Conservation (phyloP, 1,284 basidiomycete genomes). For the Melampsora larici-populina region DNA sequence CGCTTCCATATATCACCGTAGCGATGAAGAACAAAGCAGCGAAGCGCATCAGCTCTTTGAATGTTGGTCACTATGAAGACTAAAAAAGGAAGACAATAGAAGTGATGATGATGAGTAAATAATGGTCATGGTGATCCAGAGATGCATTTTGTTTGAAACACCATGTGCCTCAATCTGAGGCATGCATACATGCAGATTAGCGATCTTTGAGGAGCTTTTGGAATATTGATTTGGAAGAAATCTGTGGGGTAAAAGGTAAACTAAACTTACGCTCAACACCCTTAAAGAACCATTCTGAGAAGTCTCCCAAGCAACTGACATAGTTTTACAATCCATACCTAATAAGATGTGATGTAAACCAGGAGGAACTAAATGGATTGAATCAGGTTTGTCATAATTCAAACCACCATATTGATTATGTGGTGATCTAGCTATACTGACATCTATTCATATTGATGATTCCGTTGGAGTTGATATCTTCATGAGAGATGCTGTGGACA, state of each 20-base stretch:
- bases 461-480: slow-evolving; percentile 94
- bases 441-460: slow-evolving; percentile 17
- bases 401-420: slow-evolving; percentile 21
- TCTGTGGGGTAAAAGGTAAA: background rate
- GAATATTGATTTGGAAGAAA: background rate
- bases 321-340: slow-evolving; percentile 37
- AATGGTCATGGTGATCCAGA: too few species aligned
- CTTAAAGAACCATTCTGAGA: slow-evolving; percentile 33
- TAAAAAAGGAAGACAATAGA: background rate
- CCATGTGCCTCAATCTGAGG: background rate
- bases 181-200: slow-evolving; percentile 8
- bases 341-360: slow-evolving; percentile 44
- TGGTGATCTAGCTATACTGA: slow-evolving; percentile 23
- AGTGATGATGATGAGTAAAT: background rate
- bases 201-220: background rate
- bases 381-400: slow-evolving; percentile 14
- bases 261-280: slow-evolving; percentile 40
- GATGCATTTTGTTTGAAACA: too few species aligned
- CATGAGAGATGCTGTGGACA: slow-evolving; percentile 79
- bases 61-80: slow-evolving; percentile 41
- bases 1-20: slow-evolving; percentile 45
- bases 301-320: slow-evolving; percentile 42
- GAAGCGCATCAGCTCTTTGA: slow-evolving; percentile 40
- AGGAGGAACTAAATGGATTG: slow-evolving; percentile 43
- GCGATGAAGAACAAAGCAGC: slow-evolving; percentile 43